These are phyloP conservation scores for Diaporthe sp. DNA, from an alignment of 2,329 filamentous ascomycete genomes.

Conservation along the genomic window DNA sequence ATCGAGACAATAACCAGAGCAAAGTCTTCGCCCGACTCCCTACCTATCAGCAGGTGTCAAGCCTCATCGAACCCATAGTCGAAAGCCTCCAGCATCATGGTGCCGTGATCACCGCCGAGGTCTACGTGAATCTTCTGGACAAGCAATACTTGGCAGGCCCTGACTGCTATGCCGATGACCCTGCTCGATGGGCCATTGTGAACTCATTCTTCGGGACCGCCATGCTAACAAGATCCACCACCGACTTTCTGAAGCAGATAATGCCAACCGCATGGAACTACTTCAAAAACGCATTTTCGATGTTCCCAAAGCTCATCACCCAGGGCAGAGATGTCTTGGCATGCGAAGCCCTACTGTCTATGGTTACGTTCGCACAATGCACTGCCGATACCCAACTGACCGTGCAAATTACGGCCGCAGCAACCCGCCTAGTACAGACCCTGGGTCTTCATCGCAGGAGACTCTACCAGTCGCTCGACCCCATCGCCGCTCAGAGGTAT, in stretches of 20 bases:
- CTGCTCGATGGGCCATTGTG: constrained; percentile 1
- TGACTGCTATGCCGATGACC: background rate
- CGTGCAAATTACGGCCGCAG: background rate
- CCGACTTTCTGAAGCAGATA: background rate
- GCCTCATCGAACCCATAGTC: background rate
- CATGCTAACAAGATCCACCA: background rate
- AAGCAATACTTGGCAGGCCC: background rate
- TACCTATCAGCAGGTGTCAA: background rate
- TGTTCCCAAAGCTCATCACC: background rate
- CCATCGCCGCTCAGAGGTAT: background rate
- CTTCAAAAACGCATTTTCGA: constrained; percentile 3
- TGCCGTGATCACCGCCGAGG: background rate
- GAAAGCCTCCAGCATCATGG: background rate
- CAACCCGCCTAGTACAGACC: background rate
- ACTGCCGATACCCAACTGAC: background rate
- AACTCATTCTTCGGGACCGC: background rate
- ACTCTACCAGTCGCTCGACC: background rate
- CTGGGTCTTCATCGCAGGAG: background rate
- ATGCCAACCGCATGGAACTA: background rate
- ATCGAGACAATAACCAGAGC: too few relatives aligned
- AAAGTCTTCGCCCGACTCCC: background rate
- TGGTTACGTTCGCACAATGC: background rate
- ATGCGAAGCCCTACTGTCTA: background rate
- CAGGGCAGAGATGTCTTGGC: background rate
- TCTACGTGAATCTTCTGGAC: background rate